Conservation (phyloP, 129 eudicot species). For the Centella asiatica region DNA sequence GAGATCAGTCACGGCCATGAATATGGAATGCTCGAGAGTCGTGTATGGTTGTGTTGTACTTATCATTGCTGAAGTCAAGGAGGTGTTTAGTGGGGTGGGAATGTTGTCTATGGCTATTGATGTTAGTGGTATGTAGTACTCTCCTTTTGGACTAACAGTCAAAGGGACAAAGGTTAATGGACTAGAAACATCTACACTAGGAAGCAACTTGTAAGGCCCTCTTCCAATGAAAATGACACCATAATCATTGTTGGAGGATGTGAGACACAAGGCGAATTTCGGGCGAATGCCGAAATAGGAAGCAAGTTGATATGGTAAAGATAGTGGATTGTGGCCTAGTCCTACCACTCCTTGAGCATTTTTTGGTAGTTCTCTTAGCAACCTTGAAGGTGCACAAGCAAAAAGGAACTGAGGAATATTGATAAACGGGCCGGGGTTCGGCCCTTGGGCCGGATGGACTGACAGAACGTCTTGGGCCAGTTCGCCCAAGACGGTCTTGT, state of each 20-base stretch:
- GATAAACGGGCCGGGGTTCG: conserved; percentile 13
- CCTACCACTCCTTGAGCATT: conserved; percentile 38
- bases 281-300: conserved; percentile 31
- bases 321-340: conserved; percentile 22
- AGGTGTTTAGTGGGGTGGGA: conserved; percentile 19
- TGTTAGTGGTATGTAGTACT: conserved; percentile 31
- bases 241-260: conserved; percentile 6
- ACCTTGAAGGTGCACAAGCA: conserved; percentile 39
- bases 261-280: conserved; percentile 30
- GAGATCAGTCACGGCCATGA: conserved; percentile 11
- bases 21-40: conserved; percentile 29
- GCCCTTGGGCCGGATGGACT: conserved; percentile 19
- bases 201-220: conserved; percentile 19
- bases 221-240: conserved; percentile 40
- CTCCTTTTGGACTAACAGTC: conserved; percentile 27
- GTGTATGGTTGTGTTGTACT: conserved; percentile 46
- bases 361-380: conserved; percentile 24
- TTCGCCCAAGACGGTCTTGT: conserved; percentile 19
- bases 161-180: conserved; percentile 28
- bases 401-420: conserved; percentile 23
- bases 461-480: conserved; percentile 36
- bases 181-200: conserved; percentile 8
- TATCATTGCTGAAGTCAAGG: conserved; percentile 13
- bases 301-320: conserved; percentile 39
- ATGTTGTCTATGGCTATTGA: conserved; percentile 28